Evolutionary conservation across 176 grass and related monocot species (phyloP), one percentile per base, ranked within the genome.

Genomic region (Carex parvula): DNA sequence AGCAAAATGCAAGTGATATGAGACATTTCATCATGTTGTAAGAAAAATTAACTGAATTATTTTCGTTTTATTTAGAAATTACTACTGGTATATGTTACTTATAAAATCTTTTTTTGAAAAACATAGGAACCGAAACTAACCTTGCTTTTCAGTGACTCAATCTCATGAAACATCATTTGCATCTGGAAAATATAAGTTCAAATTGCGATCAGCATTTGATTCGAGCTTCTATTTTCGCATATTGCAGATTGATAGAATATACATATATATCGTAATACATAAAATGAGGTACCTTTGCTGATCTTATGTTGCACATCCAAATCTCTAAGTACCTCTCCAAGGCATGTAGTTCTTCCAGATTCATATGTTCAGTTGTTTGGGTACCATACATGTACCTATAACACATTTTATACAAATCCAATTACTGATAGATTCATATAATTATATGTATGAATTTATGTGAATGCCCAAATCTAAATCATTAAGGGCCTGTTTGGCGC

Each of bases 161-260:
- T 95, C 90, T 95, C 93, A 83, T 95, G 90, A 85, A 91, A 89
- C 90, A 95, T 95, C 70, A 92, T 87, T 89, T 93, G 89, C 93
- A 89, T 96, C 91, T 96, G 89, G 83, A 82, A 75, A 41, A 18
- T 15, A 88, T 37, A 33, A 85, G 70, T 78, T 29, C 57, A 33
- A 39, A 21, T 76, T 76, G 60, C 81, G 54, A 90, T 54, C 20
- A 68, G 68, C 29, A 32, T 58, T 61, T 81, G 42, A 3, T 70
- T 81, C 2, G 54, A 39, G 7, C 81, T 26, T 77, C 7, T 33
- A 60, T 86, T 8, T 78, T 83, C 14, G 39, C 29, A 44, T 59
- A 83, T 35, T 7, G 18, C 29, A 1, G 37, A 29, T 29, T 29
- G 29, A 57, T 6, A 81, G 60, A 37, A 80, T 53, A 26, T 30